These are phyloP conservation scores for Yamadazyma nakazawae DNA, from an alignment of 805 yeast genomes.

Conservation along the genomic window DNA sequence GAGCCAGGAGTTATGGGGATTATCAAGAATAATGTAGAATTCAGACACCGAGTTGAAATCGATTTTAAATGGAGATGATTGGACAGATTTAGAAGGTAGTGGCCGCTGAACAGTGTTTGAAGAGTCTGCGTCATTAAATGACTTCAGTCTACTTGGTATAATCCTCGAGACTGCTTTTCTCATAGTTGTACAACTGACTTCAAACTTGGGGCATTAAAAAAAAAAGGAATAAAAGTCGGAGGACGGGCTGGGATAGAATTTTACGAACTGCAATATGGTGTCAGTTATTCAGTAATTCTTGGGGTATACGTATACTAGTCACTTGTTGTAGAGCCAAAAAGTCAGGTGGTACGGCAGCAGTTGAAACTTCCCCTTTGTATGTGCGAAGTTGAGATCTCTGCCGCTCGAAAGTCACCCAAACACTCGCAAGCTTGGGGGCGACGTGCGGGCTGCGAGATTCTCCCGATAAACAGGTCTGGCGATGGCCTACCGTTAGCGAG, in stretches of 20 bases:
- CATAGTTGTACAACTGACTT: constrained; percentile 27
- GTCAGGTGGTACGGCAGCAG: neutral
- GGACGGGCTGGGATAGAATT: neutral
- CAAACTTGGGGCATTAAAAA: neutral
- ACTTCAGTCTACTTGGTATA: constrained; percentile 20
- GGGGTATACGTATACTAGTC: neutral
- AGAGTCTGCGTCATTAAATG: neutral
- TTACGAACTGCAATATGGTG: neutral
- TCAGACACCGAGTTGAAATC: constrained; percentile 51
- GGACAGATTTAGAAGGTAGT: neutral
- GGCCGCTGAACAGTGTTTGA: neutral
- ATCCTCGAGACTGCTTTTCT: constrained; percentile 51
- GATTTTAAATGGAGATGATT: constrained; percentile 10
- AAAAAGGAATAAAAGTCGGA: neutral
- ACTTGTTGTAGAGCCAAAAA: neutral
- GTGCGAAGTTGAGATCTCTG: constrained; percentile 2
- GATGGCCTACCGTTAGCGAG: neutral
- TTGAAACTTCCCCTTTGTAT: neutral
- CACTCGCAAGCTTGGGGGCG: neutral
- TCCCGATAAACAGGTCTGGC: neutral
- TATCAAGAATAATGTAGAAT: constrained; percentile 66
- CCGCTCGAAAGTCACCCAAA: neutral
- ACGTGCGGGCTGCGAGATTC: neutral
- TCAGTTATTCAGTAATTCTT: neutral
- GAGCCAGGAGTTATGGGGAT: constrained; percentile 71